Conservation (phyloP, 2,329 filamentous ascomycete genomes). For the Lizonia empirigonia region DNA sequence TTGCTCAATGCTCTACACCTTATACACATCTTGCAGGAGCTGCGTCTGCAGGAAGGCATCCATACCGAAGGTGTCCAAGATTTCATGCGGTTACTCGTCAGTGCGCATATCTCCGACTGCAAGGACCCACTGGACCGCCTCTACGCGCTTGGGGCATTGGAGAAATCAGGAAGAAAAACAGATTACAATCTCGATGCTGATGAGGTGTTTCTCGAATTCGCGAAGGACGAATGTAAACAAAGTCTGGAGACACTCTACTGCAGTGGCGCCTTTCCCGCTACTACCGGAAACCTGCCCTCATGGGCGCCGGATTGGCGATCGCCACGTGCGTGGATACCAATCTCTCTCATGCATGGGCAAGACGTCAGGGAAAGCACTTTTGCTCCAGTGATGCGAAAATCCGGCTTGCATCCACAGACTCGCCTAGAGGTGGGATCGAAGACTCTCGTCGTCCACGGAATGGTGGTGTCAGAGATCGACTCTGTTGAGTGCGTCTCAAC, state of each 20-base stretch:
- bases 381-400: background rate
- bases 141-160: background rate
- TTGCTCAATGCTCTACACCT: conserved; percentile 1
- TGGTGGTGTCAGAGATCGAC: background rate
- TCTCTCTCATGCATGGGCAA: background rate
- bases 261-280: background rate
- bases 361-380: background rate
- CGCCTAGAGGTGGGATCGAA: background rate
- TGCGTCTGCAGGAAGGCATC: background rate
- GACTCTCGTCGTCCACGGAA: background rate
- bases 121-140: background rate
- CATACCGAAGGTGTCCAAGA: background rate
- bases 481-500: background rate
- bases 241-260: background rate
- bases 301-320: conserved; percentile 2
- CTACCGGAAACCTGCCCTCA: background rate
- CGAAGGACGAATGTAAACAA: background rate
- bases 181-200: background rate
- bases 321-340: background rate
- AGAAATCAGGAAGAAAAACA: background rate
- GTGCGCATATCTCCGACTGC: background rate
- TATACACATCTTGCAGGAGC: conserved; percentile 1
- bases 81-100: background rate
- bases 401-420: background rate
- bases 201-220: background rate